Evolutionary conservation across 2,329 filamentous ascomycete species (phyloP), one percentile per base, ranked within the genome.

Genomic region (Pseudogymnoascus sp.): DNA sequence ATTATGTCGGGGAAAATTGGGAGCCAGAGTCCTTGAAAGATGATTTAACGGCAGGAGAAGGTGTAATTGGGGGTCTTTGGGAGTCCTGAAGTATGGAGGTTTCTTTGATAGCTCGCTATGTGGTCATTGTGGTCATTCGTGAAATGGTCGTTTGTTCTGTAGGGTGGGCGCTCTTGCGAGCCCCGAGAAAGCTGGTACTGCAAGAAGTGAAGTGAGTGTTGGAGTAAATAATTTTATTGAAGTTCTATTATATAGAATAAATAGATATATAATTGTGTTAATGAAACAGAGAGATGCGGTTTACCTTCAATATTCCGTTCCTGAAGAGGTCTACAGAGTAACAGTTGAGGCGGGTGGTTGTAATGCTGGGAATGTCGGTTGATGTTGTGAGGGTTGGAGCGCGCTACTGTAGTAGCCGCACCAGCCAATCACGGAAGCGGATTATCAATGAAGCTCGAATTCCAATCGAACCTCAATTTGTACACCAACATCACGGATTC

Each of bases 121-220:
- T 20, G 47, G 14, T 33, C 28, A 33, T 53, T 33, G 47, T 12
- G 47, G 28, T 53, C 15, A 53, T 53, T 53, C 28, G 28, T 33
- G 47, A 2, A 9, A 33, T 33, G 6, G 25, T 53, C 28, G 6
- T 53, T 33, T 12, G 47, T 33, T 33, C 25, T 33, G 4, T 33
- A 18, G 33, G 25, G n/a, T 50, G 47, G 9, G 28, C 33, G 28
- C 47, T 53, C 47, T 33, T 18, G n/a, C n/a, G 47, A 53, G 28
- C 28, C 28, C 28, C 28, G 12, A 12, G 25, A 53, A 53, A 33
- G n/a, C 28, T 20, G 28, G 33, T 20, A 33, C 47, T 33, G 47
- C 6, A 11, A n/a, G 9, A 33, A 59, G 33, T 61, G 60, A 38
- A 43, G 18, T 38, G 39, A 61, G 84, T 84, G 67, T 67, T 75